Percentiles rank a stretch among this genome's conserved stretches.
These are phyloP conservation scores for Cutaneotrichosporon dermatis DNA, from an alignment of 1,284 basidiomycete species.

Conservation along the genomic window DNA sequence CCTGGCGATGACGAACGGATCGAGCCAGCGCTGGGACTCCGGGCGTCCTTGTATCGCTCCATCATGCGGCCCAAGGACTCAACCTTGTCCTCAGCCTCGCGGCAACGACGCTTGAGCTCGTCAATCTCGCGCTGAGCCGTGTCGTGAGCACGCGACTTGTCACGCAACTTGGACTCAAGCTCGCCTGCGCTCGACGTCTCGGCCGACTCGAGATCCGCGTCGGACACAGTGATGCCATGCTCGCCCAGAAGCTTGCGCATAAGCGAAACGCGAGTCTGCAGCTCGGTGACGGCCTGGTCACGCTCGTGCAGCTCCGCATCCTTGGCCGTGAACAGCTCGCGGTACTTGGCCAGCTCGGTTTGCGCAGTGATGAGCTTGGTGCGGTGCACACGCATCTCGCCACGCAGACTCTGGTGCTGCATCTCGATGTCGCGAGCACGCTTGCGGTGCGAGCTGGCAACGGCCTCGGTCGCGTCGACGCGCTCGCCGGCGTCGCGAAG, in stretches of 20 bases:
- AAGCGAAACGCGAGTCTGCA: slow-evolving; percentile 70
- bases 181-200: slow-evolving; percentile 51
- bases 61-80: slow-evolving; percentile 62
- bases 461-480: slow-evolving; percentile 63
- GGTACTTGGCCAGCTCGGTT: slow-evolving; percentile 66
- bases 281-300: slow-evolving; percentile 64
- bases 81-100: slow-evolving; percentile 68
- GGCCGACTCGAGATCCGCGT: slow-evolving; percentile 56
- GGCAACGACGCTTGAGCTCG: slow-evolving; percentile 59
- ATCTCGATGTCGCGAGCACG: slow-evolving; percentile 64
- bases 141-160: slow-evolving; percentile 67
- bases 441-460: slow-evolving; percentile 66
- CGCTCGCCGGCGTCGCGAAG: slow-evolving; percentile 70
- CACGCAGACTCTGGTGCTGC: slow-evolving; percentile 65
- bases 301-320: slow-evolving; percentile 68
- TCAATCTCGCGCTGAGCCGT: slow-evolving; percentile 49
- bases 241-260: slow-evolving; percentile 65
- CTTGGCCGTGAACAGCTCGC: slow-evolving; percentile 63
- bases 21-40: slow-evolving; percentile 41
- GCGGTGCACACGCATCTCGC: slow-evolving; percentile 73
- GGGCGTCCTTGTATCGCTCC: slow-evolving; percentile 57
- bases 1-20: slow-evolving; percentile 36
- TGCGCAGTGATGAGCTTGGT: slow-evolving; percentile 68
- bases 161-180: slow-evolving; percentile 68
- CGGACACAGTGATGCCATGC: slow-evolving; percentile 72